Evolutionary conservation across 495 filamentous ascomycete species (phyloP).

Genomic region (Tricharina praecox): DNA sequence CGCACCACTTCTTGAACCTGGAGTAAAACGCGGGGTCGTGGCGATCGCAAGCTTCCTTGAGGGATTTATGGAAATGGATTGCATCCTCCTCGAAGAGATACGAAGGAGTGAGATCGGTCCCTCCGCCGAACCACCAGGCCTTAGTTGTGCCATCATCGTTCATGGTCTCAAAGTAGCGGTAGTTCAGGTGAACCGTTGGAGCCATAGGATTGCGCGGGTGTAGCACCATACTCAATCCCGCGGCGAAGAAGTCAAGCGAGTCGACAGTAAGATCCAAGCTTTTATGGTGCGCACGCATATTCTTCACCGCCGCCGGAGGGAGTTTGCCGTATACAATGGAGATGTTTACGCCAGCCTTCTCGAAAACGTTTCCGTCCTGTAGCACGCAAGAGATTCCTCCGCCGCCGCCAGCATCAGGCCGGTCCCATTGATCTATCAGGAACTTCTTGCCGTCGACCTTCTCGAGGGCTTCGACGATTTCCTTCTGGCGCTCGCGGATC

Average conservation of each 20-base stretch:
- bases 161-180: conserved; percentile 95
- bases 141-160: conserved; percentile 54
- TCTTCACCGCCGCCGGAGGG: conserved; percentile 68
- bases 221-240: conserved; percentile 78
- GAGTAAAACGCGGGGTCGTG: conserved; percentile 89
- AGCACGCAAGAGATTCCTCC: conserved; percentile 80
- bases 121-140: conserved; percentile 96
- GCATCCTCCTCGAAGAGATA: conserved; percentile 96
- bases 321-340: conserved; percentile 87
- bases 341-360: conserved; percentile 94
- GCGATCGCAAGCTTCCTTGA: conserved; percentile 84
- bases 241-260: conserved; percentile 81
- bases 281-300: conserved; percentile 94
- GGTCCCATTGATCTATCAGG: conserved; percentile 66
- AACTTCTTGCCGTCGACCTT: conserved; percentile 70
- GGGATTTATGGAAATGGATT: conserved; percentile 83
- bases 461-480: conserved; percentile 67
- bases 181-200: conserved; percentile 95
- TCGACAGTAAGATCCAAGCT: conserved; percentile 57
- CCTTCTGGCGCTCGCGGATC: conserved; percentile 76
- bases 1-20: conserved; percentile 95
- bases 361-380: conserved; percentile 90
- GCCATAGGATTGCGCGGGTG: conserved; percentile 93
- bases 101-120: conserved; percentile 78
- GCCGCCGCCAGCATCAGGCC: conserved; percentile 63